Evolutionary conservation across 1,284 basidiomycete species (phyloP), one percentile per base, ranked within the genome.

Genomic region (Gomphus sp.): DNA sequence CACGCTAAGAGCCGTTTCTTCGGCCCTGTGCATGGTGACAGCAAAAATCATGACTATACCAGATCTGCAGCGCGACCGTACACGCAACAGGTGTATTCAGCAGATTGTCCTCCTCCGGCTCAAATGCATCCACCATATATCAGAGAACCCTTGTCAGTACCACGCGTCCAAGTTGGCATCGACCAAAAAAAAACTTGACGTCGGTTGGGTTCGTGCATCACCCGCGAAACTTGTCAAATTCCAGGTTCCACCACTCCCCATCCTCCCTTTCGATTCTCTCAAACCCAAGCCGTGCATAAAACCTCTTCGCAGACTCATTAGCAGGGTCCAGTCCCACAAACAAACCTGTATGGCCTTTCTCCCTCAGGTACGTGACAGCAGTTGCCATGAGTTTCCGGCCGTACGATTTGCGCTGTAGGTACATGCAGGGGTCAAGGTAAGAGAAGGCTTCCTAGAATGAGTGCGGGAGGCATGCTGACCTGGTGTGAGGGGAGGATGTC

Each of bases 311-410:
- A n/a, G 70, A 71, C 16, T 68, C 70, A 68, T 88, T 87, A 63
- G 76, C 72, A 33, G 78, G 74, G 67, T 85, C 82, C 65, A 85
- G 66, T 9, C 84, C 84, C 18, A 87, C 66, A 82, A 83, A 86
- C 22, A 87, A 65, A 2, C 75, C 73, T n/a, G 71, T 68, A 43
- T 82, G 61, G 44, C 78, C 77, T 62, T 75, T 69, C 52, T 68
- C 73, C 10, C 56, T 62, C 65, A 87, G 67, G 67, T 78, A 72
- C 54, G 76, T 70, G 25, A 84, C 74, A 11, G 79, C 82, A 33
- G 65, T 69, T 48, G 69, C 73, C 59, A 87, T 80, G 62, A 88
- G 67, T 67, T 72, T 78, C 61, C 75, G 72, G 3, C 85, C 86
- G 80, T 80, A 86, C 18, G 84, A 85, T 61, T 79, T 74, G 54